Percentiles rank a stretch among this genome's conserved stretches.
These are phyloP conservation scores for Jaltomata sinuosa DNA, from an alignment of 257 asterid species.

Conservation along the genomic window DNA sequence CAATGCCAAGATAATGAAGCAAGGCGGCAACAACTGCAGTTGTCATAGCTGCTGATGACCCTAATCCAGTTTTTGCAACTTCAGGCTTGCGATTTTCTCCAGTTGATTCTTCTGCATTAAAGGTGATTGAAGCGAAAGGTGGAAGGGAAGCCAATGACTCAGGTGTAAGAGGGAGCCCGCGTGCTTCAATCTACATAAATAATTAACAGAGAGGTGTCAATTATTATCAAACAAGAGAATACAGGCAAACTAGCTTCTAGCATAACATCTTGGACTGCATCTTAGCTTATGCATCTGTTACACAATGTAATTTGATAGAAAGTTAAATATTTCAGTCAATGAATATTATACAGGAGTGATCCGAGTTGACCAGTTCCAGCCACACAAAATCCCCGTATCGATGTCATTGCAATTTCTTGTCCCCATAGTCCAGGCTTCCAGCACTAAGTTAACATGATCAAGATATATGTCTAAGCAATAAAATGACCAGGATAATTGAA, in stretches of 20 bases:
- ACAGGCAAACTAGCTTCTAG: neutral
- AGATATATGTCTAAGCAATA: neutral
- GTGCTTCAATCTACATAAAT: constrained; percentile 71
- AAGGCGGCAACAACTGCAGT: constrained; percentile 93
- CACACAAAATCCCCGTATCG: neutral
- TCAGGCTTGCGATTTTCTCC: constrained; percentile 75
- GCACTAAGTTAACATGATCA: neutral
- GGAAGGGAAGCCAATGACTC: constrained; percentile 86
- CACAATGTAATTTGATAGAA: neutral
- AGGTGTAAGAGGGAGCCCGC: constrained; percentile 75
- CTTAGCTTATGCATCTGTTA: neutral
- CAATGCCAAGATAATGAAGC: constrained; percentile 82
- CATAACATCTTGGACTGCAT: neutral
- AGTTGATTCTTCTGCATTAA: constrained; percentile 67
- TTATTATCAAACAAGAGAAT: neutral
- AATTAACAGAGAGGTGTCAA: constrained; percentile 1
- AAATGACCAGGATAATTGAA: neutral
- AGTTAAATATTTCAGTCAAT: neutral
- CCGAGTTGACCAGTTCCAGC: neutral
- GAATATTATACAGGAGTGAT: neutral
- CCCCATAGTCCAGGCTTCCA: neutral
- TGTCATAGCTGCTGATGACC: constrained; percentile 99
- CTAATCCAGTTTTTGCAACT: constrained; percentile 99
- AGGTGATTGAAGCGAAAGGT: constrained; percentile 78
- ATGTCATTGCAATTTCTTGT: neutral